Conservation (phyloP, 192 early-diverging fungal species). For the Linnemannia schmuckeri region DNA sequence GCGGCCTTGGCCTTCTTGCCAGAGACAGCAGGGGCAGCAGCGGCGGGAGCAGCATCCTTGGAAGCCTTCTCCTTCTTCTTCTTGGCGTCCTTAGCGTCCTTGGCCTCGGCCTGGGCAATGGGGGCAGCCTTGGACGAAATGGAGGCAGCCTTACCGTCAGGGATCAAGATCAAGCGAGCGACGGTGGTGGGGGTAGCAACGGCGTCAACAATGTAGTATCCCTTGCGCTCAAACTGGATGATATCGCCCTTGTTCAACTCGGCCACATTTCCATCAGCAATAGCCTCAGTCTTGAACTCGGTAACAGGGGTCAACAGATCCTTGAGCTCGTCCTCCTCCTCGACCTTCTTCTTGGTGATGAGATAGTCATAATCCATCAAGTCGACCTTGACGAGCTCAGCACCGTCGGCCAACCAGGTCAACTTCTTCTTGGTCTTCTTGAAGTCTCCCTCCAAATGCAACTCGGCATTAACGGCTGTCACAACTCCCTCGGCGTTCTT, state of each 20-base stretch:
- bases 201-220: constrained; percentile 93
- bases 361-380: constrained; percentile 97
- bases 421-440: constrained; percentile 99
- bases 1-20: constrained; percentile 55
- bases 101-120: constrained; percentile 23
- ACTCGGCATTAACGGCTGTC: constrained; percentile 69
- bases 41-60: constrained; percentile 1
- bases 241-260: constrained; percentile 77
- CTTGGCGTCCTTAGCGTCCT: constrained; percentile 51
- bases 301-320: constrained; percentile 88
- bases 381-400: constrained; percentile 73
- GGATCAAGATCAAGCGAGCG: constrained; percentile 85
- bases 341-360: constrained; percentile 98
- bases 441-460: constrained; percentile 95
- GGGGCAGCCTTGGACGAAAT: constrained; percentile 74
- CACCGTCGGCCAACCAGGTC: constrained; percentile 87
- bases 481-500: constrained; percentile 71
- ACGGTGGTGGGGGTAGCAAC: constrained; percentile 62
- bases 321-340: constrained; percentile 88
- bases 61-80: constrained; percentile 53
- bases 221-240: constrained; percentile 97
- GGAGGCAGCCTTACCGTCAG: constrained; percentile 89
- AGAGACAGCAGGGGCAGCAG: constrained; percentile 21
- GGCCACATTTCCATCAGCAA: constrained; percentile 80
- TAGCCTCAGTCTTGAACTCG: constrained; percentile 78